Conservation (phyloP, 106 monocot species). For the Hemerocallis citrina region DNA sequence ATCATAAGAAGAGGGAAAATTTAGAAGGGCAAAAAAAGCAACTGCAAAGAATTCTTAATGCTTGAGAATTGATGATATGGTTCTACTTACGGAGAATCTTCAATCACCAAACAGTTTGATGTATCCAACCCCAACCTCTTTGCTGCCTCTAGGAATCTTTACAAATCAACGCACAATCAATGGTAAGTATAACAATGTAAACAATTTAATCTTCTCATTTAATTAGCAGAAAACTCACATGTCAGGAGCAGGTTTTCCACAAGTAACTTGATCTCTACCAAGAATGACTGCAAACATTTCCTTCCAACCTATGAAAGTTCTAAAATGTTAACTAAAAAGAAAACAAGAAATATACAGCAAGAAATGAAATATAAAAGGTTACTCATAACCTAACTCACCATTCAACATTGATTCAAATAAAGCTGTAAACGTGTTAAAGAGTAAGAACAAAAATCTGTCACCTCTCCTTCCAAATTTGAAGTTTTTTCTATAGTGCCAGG, state of each 20-base stretch:
- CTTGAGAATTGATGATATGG: not conserved
- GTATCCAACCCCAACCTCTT: constrained; percentile 46
- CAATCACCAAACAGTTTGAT: constrained; percentile 65
- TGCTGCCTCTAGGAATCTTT: constrained; percentile 74
- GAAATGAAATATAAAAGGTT: too few relatives aligned
- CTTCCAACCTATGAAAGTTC: constrained; percentile 63
- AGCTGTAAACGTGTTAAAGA: too few relatives aligned
- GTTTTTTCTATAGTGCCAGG: too few relatives aligned
- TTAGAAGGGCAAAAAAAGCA: too few relatives aligned
- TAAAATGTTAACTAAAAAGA: too few relatives aligned
- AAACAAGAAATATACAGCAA: too few relatives aligned
- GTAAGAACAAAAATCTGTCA: too few relatives aligned
- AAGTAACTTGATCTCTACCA: constrained; percentile 59
- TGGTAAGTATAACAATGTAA: not conserved
- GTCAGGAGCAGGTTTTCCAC: constrained; percentile 76
- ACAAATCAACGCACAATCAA: not conserved
- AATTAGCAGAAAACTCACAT: constrained; percentile 38
- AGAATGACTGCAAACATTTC: constrained; percentile 64
- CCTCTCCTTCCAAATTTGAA: too few relatives aligned
- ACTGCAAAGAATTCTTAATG: not conserved
- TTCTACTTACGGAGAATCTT: constrained; percentile 64
- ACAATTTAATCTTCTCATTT: not conserved
- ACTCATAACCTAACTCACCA: too few relatives aligned
- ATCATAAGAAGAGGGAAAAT: too few relatives aligned
- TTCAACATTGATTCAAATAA: too few relatives aligned